Evolutionary conservation across 129 eudicot genomes (phyloP).

Genomic region (Chrysanthemum makinoi): DNA sequence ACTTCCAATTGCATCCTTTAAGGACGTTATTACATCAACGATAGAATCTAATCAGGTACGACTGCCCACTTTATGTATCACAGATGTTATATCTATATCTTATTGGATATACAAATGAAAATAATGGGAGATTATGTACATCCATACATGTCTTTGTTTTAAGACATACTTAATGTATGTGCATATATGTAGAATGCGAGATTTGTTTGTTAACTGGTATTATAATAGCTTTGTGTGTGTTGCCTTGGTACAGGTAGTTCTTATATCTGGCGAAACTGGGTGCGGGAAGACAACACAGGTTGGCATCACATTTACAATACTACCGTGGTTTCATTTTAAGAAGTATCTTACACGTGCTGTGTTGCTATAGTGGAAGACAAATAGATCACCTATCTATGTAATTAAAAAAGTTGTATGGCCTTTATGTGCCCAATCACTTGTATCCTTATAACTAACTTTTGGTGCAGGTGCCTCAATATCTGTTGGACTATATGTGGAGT

Average conservation of each 20-base stretch:
- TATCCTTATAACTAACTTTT: neutral
- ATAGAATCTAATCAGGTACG: slow-evolving; percentile 78
- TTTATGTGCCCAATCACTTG: neutral
- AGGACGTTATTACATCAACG: slow-evolving; percentile 62
- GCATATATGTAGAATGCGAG: neutral
- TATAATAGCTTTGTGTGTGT: neutral
- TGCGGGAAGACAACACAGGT: slow-evolving; percentile 99
- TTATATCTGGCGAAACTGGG: slow-evolving; percentile 97
- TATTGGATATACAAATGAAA: slow-evolving; percentile 5
- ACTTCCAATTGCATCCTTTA: slow-evolving; percentile 89
- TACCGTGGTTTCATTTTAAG: too few relatives aligned
- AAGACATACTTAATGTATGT: neutral
- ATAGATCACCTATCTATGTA: slow-evolving; percentile 14
- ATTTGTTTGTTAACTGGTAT: too few relatives aligned
- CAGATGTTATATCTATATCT: slow-evolving; percentile 6
- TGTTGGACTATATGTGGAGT: slow-evolving; percentile 80
- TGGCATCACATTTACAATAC: slow-evolving; percentile 9
- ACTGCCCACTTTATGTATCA: neutral
- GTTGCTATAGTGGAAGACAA: too few relatives aligned
- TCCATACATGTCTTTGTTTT: neutral
- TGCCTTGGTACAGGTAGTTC: slow-evolving; percentile 65
- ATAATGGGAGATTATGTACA: neutral
- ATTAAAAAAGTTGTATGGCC: slow-evolving; percentile 1
- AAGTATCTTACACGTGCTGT: too few relatives aligned
- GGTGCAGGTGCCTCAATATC: slow-evolving; percentile 82